A percentile compares a stretch with the other conserved stretches of the same genome.
These are phyloP conservation scores for Pluteus cervinus DNA, from an alignment of 768 basidiomycete genomes.

Conservation along the genomic window DNA sequence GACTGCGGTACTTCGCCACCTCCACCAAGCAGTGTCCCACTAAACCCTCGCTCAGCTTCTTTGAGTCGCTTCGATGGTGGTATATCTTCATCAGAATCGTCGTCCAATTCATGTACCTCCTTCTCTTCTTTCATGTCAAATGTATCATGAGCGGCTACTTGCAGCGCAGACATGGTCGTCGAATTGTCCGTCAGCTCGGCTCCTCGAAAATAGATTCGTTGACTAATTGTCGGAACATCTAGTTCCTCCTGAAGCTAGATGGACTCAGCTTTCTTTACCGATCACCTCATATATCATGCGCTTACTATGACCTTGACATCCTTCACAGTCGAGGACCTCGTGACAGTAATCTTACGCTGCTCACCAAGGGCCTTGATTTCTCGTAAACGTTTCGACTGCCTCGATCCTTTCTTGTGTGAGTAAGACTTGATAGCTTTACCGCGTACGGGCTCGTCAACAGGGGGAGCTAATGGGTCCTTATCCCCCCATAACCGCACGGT, in stretches of 20 bases:
- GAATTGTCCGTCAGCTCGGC: conserved; percentile 61
- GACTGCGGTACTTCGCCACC: conserved; percentile 16
- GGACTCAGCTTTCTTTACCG: conserved; percentile 2
- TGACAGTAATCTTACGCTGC: conserved; percentile 46
- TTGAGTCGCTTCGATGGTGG: conserved; percentile 33
- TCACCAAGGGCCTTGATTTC: conserved; percentile 46
- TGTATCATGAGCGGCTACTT: conserved; percentile 49
- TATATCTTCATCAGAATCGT: conserved; percentile 41
- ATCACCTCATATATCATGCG: conserved; percentile 6
- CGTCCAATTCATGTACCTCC: conserved; percentile 52
- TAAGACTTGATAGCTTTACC: conserved; percentile 14
- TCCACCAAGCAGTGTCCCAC: conserved; percentile 63
- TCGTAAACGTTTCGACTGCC: conserved; percentile 70
- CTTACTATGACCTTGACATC: conserved; percentile 73
- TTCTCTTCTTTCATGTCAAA: conserved; percentile 61
- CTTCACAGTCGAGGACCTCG: conserved; percentile 65
- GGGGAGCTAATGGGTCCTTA: conserved; percentile 7
- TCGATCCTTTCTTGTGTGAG: conserved; percentile 36
- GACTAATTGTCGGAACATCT: conserved; percentile 69
- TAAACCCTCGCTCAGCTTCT: conserved; percentile 64
- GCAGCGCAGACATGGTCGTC: conserved; percentile 48
- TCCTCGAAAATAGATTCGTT: conserved; percentile 58
- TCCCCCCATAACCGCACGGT: conserved; percentile 39
- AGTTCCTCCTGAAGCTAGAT: conserved; percentile 55
- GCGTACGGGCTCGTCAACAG: too few species aligned